These are phyloP conservation scores for Phtheirospermum japonicum DNA, from an alignment of 257 asterid species.

Conservation along the genomic window DNA sequence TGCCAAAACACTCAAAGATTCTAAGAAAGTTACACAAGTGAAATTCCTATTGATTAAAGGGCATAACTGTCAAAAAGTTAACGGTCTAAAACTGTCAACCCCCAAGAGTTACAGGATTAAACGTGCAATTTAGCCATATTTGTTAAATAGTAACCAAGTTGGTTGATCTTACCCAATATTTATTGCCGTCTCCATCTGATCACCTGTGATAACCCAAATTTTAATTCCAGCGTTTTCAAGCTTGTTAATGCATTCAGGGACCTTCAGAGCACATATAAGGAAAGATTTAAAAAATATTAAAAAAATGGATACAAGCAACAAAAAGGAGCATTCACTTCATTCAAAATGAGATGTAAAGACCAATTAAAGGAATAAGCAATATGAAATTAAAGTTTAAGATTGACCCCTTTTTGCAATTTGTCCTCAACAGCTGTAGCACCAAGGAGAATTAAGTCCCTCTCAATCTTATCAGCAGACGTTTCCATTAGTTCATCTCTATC, in stretches of 20 bases:
- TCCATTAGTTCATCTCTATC: constrained; percentile 80
- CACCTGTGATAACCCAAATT: constrained; percentile 98
- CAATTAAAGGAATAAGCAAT: no score
- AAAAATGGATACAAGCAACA: neutral
- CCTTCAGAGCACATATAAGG: constrained; percentile 45
- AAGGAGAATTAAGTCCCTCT: constrained; percentile 68
- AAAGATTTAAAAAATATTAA: neutral
- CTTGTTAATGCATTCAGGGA: constrained; percentile 90
- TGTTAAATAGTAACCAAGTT: neutral
- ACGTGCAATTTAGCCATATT: neutral
- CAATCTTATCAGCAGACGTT: constrained; percentile 81
- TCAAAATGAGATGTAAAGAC: no score
- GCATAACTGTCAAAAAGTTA: no score
- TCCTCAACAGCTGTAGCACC: constrained; percentile 99
- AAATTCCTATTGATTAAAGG: no score
- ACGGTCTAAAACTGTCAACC: no score
- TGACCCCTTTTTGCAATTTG: constrained; percentile 95
- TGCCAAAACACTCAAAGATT: no score
- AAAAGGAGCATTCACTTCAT: no score
- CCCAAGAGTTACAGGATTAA: no score
- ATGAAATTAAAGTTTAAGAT: constrained; percentile 27
- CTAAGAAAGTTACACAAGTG: no score
- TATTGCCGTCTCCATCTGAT: constrained; percentile 98
- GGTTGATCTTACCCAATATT: constrained; percentile 69
- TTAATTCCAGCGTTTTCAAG: constrained; percentile 84